These are phyloP conservation scores for Rubia balearica DNA, from an alignment of 305 asterid genomes.

Conservation along the genomic window DNA sequence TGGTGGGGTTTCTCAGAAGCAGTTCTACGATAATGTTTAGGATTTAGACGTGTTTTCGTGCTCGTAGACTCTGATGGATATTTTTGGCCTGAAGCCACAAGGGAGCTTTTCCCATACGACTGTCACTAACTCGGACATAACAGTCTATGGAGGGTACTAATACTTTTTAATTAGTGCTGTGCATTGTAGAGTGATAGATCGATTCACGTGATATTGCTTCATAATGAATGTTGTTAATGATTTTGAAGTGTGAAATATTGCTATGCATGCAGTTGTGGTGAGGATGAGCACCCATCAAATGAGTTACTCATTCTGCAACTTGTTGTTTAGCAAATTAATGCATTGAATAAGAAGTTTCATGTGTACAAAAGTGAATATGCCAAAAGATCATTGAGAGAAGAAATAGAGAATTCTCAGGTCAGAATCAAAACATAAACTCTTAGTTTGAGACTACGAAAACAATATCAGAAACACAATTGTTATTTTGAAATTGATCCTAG, in stretches of 20 bases:
- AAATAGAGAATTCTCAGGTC: conserved; percentile 33
- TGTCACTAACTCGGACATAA: conserved; percentile 48
- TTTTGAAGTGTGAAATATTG: background rate
- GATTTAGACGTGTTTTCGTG: conserved; percentile 47
- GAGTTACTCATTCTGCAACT: conserved; percentile 69
- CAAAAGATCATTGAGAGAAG: conserved; percentile 31
- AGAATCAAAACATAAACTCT: background rate
- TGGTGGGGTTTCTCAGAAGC: conserved; percentile 89
- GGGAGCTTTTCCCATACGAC: conserved; percentile 93
- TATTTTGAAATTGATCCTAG: background rate
- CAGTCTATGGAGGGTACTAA: conserved; percentile 75
- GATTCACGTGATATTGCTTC: background rate
- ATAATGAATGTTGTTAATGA: background rate
- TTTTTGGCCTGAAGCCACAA: conserved; percentile 45
- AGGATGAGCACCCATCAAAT: conserved; percentile 80
- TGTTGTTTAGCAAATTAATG: conserved; percentile 27
- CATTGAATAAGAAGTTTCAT: conserved; percentile 21
- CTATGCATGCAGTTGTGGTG: conserved; percentile 58
- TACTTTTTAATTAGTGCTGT: background rate
- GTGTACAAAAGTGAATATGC: conserved; percentile 26
- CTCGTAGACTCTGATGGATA: conserved; percentile 64
- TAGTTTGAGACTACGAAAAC: background rate
- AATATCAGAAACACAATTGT: background rate
- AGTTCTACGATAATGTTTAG: conserved; percentile 77
- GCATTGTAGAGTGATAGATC: background rate